Evolutionary conservation across 306 rosid species (phyloP), one percentile per base, ranked within the genome.

Genomic region (Ochetophila trinervis): DNA sequence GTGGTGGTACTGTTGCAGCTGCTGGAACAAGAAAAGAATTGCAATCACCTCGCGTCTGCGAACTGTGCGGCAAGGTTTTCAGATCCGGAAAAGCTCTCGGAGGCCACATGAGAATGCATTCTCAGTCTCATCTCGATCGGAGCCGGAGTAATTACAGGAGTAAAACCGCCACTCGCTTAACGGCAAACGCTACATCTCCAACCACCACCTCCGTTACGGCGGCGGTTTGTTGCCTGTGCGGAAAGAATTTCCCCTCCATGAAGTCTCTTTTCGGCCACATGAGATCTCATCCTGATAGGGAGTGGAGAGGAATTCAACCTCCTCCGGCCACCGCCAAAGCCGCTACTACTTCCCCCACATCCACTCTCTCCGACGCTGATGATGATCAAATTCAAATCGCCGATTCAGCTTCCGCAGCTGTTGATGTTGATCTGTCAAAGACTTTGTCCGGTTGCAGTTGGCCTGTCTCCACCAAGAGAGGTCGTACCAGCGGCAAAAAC

Each of bases 71-170:
- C 42, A 81, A 73, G 67, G 64, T 65, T 5, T 81, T 81, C 24
- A 53, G 32, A 44, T 75, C 80, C 15, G 80, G 82, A 0, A 84
- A 81, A 60, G 84, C 89, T 9, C 73, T 81, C 0, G 89, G 81
- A 21, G 89, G 89, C 35, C 89, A 84, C 73, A 76, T 53, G 79
- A 79, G 83, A 69, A 74, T 81, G 66, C 89, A 85, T 63, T 37
- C 16, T 15, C 70, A 63, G 55, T 27, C 32, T 27, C 32, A 27
- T 1, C 32, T 4, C 32, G 32, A 27, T 27, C 32, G 32, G 4
- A 27, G 4, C 4, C 32, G 32, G 32, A 56, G 19, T n/a, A 37
- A n/a, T 17, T 37, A 16, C 16, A 30, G 30, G 17, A n/a, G 6
- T 17, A 56, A 22, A 16, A 30, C 10, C 6, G 27, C 8, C 2